These are phyloP conservation scores for Coelastrella sp. DNA, from an alignment of 139 green algal species.

Conservation along the genomic window DNA sequence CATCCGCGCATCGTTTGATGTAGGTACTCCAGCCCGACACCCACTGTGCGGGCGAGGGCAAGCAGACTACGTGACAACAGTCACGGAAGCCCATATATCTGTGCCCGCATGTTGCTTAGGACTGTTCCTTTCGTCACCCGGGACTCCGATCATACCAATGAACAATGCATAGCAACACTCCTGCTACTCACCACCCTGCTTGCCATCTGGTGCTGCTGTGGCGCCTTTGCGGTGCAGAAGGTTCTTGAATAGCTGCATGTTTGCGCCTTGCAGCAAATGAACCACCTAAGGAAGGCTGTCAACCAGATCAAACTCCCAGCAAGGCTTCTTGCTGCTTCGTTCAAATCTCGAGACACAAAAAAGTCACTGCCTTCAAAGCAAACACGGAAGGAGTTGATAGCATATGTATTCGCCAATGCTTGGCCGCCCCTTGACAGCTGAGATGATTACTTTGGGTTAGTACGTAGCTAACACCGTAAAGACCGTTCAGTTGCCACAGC, in stretches of 20 bases:
- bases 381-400: not conserved
- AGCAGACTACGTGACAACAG: not conserved
- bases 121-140: too few species aligned
- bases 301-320: not conserved
- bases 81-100: not conserved
- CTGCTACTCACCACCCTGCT: conserved; percentile 12
- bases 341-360: not conserved
- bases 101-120: not conserved
- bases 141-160: too few species aligned
- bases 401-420: not conserved
- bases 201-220: not conserved
- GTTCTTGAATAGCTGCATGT: conserved; percentile 17
- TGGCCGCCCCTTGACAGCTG: not conserved
- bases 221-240: conserved; percentile 22
- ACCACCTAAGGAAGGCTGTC: not conserved
- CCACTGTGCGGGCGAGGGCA: not conserved
- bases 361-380: not conserved
- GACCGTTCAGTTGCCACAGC: not conserved
- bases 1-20: too few species aligned
- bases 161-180: not conserved
- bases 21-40: not conserved
- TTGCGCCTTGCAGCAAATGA: not conserved
- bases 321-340: not conserved
- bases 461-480: not conserved
- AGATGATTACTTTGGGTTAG: not conserved